Base-by-base conservation (phyloP, 78 protist genomes). In the Protostelium mycophagum region DNA sequence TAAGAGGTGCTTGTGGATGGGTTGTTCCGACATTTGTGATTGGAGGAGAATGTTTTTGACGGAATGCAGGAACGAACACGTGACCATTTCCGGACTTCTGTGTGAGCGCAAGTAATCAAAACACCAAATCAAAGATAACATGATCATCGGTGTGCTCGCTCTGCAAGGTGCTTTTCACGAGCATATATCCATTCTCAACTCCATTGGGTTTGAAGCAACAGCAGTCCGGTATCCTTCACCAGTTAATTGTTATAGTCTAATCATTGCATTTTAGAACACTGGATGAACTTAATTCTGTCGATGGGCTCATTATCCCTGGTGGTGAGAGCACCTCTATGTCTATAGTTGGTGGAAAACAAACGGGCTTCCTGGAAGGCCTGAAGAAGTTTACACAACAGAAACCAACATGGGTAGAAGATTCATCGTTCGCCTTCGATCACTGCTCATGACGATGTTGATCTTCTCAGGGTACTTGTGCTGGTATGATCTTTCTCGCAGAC, bases 1-100 rank as follows among this genome's bases (percentile, higher is more conserved):
- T 38, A 92, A 86, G 87, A 87, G 86, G 85, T 92, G 94, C 0
- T 88, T 83, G 83, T 36, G 88, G 34, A 10, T 38, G 87, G 87
- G 88, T 28, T 90, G 39, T 34, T 28, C 5, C 1, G 28, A 28
- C 87, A 85, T 85, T n/a, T n/a, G n/a, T n/a, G n/a, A n/a, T n/a
- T n/a, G n/a, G n/a, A n/a, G n/a, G n/a, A n/a, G n/a, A n/a, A n/a
- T n/a, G n/a, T n/a, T n/a, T n/a, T n/a, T n/a, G n/a, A n/a, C n/a
- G n/a, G n/a, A n/a, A n/a, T n/a, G n/a, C n/a, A n/a, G n/a, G n/a
- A n/a, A n/a, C n/a, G n/a, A n/a, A n/a, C n/a, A n/a, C n/a, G n/a
- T n/a, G n/a, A n/a, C n/a, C n/a, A n/a, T n/a, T n/a, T n/a, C n/a
- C n/a, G n/a, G n/a, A n/a, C n/a, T n/a, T n/a, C n/a, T n/a, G n/a